Evolutionary conservation across 2,329 filamentous ascomycete genomes (phyloP), one percentile per base, ranked within the genome.

Genomic region (Trichoderma pleuroti): DNA sequence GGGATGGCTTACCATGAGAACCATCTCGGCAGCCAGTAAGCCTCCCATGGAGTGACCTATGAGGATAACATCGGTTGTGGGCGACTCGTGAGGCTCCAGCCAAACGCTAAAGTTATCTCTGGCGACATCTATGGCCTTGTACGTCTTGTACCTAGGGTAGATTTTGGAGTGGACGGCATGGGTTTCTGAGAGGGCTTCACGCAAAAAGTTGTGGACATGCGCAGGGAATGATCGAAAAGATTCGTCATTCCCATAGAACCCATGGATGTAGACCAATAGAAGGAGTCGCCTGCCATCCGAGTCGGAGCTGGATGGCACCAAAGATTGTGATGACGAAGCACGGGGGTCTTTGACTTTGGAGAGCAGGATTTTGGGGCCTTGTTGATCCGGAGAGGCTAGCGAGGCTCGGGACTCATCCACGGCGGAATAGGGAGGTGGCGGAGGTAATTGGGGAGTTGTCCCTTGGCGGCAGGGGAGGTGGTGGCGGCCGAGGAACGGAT

Each of bases 11-110:
- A 85, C 86, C 78, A 92, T 86, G 57, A 97, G 82, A 3, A 89
- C 89, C 30, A 97, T 87, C 75, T 98, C 94, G 1, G 92, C 93
- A 30, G 92, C 88, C 30, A 98, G 80, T 28, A 98, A 84, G 1
- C 94, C 94, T 18, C 94, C 94, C 89, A 98, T 95, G 54, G 93
- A 97, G 79, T 97, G 94, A 1, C 94, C 94, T 3, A 97, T 84
- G 4, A 98, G 84, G 24, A 98, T 85, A 3, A 97, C 86, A 82
- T 98, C 94, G 1, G 93, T 94, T 24, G 84, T 87, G 5, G 86
- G 82, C 32, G 88, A 88, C 79, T 95, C 91, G 75, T 97, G 93
- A 8, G 93, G 93, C 71, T 87, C 84, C 34, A 97, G 84, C 93
- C 94, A 98, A 74, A 81, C 83, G 77, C 93, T 95, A 78, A 97